A percentile compares a stretch with the other conserved stretches of the same genome.
Conservation (phyloP, 805 yeast genomes). For the Candida mattraensis region DNA sequence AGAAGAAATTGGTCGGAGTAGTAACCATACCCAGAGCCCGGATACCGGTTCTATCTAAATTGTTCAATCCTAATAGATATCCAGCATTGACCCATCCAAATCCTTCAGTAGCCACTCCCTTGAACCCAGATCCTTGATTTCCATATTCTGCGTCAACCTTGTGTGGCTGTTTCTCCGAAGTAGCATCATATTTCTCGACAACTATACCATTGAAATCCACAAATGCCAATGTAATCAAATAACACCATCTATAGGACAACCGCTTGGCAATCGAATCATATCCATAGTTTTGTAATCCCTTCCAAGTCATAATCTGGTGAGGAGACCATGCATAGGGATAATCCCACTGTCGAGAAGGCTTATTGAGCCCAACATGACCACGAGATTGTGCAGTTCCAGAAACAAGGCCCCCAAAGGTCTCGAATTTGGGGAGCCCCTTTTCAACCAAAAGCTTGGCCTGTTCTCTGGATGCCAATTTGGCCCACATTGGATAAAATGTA, state of each 20-base stretch:
- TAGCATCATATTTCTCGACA: constrained; percentile 92
- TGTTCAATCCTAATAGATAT: constrained; percentile 68
- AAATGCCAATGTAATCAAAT: constrained; percentile 82
- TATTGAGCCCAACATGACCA: constrained; percentile 63
- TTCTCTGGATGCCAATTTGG: constrained; percentile 60
- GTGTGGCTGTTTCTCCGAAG: constrained; percentile 80
- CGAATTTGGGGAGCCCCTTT: constrained; percentile 65
- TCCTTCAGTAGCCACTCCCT: constrained; percentile 93
- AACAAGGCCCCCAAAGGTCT: constrained; percentile 84
- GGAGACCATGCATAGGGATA: constrained; percentile 99
- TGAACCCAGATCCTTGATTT: constrained; percentile 89
- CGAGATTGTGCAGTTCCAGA: constrained; percentile 77
- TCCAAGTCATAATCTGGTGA: constrained; percentile 94
- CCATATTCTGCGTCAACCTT: constrained; percentile 95
- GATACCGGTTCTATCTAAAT: constrained; percentile 62
- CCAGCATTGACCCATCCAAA: constrained; percentile 98
- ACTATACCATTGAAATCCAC: constrained; percentile 93
- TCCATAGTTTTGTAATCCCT: constrained; percentile 75
- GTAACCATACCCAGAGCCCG: constrained; percentile 80
- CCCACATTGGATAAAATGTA: constrained; percentile 90
- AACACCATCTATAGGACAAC: constrained; percentile 84
- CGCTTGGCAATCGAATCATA: constrained; percentile 63
- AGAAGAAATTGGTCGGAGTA: constrained; percentile 65
- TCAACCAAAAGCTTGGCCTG: constrained; percentile 68
- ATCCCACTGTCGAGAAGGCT: constrained; percentile 97